These are phyloP conservation scores for Aspergillus viridinutans DNA, from an alignment of 2,329 filamentous ascomycete species.

Conservation along the genomic window DNA sequence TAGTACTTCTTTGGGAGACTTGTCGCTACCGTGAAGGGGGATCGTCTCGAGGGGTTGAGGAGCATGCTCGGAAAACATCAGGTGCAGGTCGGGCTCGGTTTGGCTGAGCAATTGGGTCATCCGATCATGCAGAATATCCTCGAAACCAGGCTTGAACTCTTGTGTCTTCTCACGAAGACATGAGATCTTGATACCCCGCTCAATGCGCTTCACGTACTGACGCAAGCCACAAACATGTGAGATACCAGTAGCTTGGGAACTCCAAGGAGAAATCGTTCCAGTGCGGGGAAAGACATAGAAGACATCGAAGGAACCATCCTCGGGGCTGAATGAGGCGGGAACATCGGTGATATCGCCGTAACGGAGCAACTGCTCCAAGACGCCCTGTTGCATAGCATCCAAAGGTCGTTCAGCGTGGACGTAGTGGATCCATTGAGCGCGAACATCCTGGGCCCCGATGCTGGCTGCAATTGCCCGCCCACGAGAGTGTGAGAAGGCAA, in stretches of 20 bases:
- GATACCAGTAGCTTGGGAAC: constrained; percentile 91
- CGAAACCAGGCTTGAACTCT: constrained; percentile 53
- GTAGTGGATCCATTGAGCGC: constrained; percentile 57
- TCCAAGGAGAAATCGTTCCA: constrained; percentile 88
- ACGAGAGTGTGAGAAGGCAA: constrained; percentile 45
- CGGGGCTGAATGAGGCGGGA: constrained; percentile 39
- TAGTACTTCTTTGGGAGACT: constrained; percentile 66
- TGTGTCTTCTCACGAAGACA: constrained; percentile 55
- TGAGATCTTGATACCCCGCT: constrained; percentile 76
- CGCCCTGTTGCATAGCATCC: constrained; percentile 44
- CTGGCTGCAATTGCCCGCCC: constrained; percentile 40
- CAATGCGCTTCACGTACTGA: constrained; percentile 69
- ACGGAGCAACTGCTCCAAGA: constrained; percentile 56
- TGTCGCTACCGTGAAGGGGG: constrained; percentile 63
- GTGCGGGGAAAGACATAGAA: constrained; percentile 77
- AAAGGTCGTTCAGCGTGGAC: constrained; percentile 55
- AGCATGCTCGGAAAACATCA: constrained; percentile 72
- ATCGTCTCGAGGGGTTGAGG: constrained; percentile 68
- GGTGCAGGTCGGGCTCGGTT: constrained; percentile 62
- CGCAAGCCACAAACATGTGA: constrained; percentile 84
- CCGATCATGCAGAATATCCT: constrained; percentile 75
- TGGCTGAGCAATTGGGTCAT: constrained; percentile 85
- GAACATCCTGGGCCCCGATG: constrained; percentile 41
- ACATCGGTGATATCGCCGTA: constrained; percentile 56
- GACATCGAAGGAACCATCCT: constrained; percentile 51